Percentiles rank a stretch among this genome's conserved stretches.
Conservation (phyloP, 768 basidiomycete species). For the Serendipita sp. region DNA sequence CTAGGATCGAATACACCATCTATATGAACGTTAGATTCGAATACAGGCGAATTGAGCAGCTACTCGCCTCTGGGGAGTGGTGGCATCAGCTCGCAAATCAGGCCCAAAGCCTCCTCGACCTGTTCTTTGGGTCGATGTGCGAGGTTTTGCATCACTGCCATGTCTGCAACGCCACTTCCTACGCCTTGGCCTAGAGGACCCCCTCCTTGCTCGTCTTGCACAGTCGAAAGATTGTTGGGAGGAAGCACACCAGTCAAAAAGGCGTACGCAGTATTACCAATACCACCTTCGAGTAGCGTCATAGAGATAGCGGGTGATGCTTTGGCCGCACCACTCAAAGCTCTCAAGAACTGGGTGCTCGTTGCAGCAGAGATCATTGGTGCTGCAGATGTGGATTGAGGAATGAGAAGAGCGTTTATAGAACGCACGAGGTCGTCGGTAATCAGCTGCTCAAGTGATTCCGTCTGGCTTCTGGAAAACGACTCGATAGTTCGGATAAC, state of each 20-base stretch:
- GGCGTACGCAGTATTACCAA: slow-evolving; percentile 85
- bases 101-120: slow-evolving; percentile 80
- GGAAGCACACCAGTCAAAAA: slow-evolving; percentile 91
- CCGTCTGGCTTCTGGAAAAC: slow-evolving; percentile 69
- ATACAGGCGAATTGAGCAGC: neutral
- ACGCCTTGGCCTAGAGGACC: slow-evolving; percentile 56
- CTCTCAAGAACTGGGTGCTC: slow-evolving; percentile 74
- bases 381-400: slow-evolving; percentile 53
- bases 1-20: slow-evolving; percentile 95
- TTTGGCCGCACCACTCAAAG: slow-evolving; percentile 73
- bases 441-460: slow-evolving; percentile 75
- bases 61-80: slow-evolving; percentile 74
- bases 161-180: slow-evolving; percentile 80
- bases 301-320: slow-evolving; percentile 80
- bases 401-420: slow-evolving; percentile 70
- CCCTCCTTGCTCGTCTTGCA: slow-evolving; percentile 43
- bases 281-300: slow-evolving; percentile 76
- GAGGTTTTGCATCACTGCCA: slow-evolving; percentile 96
- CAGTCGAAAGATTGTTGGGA: slow-evolving; percentile 34
- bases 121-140: slow-evolving; percentile 96
- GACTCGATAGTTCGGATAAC: slow-evolving; percentile 90
- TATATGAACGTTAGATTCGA: slow-evolving; percentile 18
- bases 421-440: slow-evolving; percentile 63
- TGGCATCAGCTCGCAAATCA: slow-evolving; percentile 84
- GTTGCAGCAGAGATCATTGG: slow-evolving; percentile 76